Conservation (phyloP, 176 grass and related monocot species). For the Hordeum vulgare region MorexV3_pseudomolecules_assembly NC_058524.1:369553496-369553995, state of each 20-base stretch:
- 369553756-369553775: neutral
- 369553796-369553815: neutral
- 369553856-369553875: neutral
- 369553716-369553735: constrained; percentile 33
- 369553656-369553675: too few species aligned
- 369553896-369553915: neutral
- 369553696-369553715: constrained; percentile 52
- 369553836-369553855: neutral
- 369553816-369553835: neutral
- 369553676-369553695: constrained; percentile 61
- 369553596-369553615: constrained; percentile 24
- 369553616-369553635: constrained; percentile 26
- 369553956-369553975: too few species aligned
- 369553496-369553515: constrained; percentile 16
- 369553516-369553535: constrained; percentile 30
- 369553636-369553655: constrained; percentile 35
- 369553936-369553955: too few species aligned
- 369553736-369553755: constrained; percentile 57
- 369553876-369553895: neutral
- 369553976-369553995: too few species aligned
- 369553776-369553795: too few species aligned
- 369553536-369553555: constrained; percentile 31
- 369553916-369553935: neutral
- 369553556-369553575: constrained; percentile 58
- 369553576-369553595: constrained; percentile 48